phyloP scores from a whole-genome alignment of 768 basidiomycete genomes.

The Collybia mongolica region DNA sequence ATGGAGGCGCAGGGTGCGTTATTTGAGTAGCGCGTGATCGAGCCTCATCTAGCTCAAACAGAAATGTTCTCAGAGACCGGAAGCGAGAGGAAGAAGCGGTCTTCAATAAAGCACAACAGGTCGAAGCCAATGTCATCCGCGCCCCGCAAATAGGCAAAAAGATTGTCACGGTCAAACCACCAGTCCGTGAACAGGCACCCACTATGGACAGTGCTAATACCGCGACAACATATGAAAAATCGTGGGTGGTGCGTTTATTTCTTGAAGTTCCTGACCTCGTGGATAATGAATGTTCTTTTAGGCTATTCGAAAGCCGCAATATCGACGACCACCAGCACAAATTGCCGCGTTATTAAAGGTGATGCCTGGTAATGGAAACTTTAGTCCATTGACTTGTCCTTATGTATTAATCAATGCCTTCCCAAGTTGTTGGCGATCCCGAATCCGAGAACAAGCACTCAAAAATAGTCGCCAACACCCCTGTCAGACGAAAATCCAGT shows the following conservation, averaged over 20 bases:
- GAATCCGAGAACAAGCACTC: too few relatives aligned
- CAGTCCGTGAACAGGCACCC: too few relatives aligned
- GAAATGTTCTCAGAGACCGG: slow-evolving; percentile 31
- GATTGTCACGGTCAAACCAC: too few relatives aligned
- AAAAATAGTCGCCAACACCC: too few relatives aligned
- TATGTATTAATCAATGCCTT: too few relatives aligned
- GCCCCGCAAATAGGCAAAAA: background rate
- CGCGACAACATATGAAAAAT: too few relatives aligned
- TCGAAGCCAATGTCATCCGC: background rate
- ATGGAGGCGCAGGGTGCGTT: slow-evolving; percentile 63
- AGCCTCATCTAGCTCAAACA: background rate
- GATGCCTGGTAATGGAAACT: background rate
- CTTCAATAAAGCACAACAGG: slow-evolving; percentile 6
- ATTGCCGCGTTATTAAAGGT: background rate
- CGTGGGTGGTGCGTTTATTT: too few relatives aligned
- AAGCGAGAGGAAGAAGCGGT: slow-evolving; percentile 44
- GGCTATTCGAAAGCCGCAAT: background rate
- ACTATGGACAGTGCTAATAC: too few relatives aligned
- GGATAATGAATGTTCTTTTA: background rate
- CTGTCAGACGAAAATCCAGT: too few relatives aligned
- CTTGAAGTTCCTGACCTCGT: too few relatives aligned
- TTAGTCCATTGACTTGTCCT: too few relatives aligned
- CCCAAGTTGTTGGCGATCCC: too few relatives aligned
- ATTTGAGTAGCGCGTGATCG: background rate
- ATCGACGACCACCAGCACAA: background rate